Conservation (phyloP, 495 filamentous ascomycete species). For the Cercophora newfieldiana region DNA sequence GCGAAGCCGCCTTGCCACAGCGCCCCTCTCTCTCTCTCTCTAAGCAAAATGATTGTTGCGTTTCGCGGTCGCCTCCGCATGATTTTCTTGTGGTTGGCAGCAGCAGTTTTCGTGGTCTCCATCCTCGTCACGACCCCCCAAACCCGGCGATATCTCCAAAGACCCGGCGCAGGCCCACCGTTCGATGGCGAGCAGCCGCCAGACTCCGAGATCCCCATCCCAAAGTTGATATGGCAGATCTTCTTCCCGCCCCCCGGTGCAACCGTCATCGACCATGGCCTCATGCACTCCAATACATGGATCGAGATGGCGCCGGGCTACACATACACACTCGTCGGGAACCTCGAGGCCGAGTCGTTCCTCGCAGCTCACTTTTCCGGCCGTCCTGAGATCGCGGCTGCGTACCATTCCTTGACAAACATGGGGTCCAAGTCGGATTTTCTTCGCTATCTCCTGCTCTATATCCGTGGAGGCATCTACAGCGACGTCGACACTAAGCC, state of each 20-base stretch:
- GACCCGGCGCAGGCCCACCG: not conserved
- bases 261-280: not conserved
- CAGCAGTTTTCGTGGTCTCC: not conserved
- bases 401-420: slow-evolving; percentile 10
- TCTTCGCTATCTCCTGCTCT: slow-evolving; percentile 13
- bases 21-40: not conserved
- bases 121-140: not conserved
- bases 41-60: not conserved
- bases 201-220: slow-evolving; percentile 9
- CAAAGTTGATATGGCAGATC: slow-evolving; percentile 12
- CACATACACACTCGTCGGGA: slow-evolving; percentile 9
- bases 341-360: not conserved
- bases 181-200: not conserved
- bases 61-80: not conserved
- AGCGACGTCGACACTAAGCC: slow-evolving; percentile 10
- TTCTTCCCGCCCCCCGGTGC: not conserved
- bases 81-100: not conserved
- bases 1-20: not conserved
- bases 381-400: not conserved
- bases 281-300: not conserved
- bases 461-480: slow-evolving; percentile 10
- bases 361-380: not conserved
- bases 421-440: slow-evolving; percentile 8
- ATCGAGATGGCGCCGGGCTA: slow-evolving; percentile 1
- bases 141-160: not conserved